Evolutionary conservation across 2,329 filamentous ascomycete species (phyloP).

Genomic region (Aspergillus amoenus): DNA sequence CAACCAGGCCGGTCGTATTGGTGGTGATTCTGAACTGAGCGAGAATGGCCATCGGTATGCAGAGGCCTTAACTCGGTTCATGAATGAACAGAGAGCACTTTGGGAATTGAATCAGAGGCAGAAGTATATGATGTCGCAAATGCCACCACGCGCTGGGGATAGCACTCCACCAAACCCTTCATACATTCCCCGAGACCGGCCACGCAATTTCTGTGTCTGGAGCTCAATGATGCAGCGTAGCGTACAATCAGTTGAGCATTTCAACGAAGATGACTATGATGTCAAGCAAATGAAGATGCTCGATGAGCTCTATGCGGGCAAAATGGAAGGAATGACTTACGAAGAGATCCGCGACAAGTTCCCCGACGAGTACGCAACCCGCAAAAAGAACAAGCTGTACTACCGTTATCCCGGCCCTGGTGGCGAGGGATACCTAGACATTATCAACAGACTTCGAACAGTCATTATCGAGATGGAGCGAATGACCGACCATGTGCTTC

Average conservation of each 20-base stretch:
- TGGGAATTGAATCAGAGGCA: slow-evolving; percentile 83
- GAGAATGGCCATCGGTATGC: slow-evolving; percentile 78
- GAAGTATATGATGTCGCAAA: slow-evolving; percentile 72
- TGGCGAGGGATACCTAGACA: slow-evolving; percentile 93
- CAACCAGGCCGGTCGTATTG: slow-evolving; percentile 83
- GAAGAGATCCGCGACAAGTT: slow-evolving; percentile 78
- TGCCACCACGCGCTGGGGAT: slow-evolving; percentile 88
- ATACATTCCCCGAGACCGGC: slow-evolving; percentile 57
- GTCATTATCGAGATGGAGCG: slow-evolving; percentile 97
- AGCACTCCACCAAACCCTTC: slow-evolving; percentile 94
- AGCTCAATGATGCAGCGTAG: slow-evolving; percentile 94
- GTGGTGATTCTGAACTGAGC: slow-evolving; percentile 83
- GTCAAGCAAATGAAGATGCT: slow-evolving; percentile 98
- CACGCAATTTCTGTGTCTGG: slow-evolving; percentile 95
- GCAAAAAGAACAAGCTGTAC: slow-evolving; percentile 82
- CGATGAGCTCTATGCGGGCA: slow-evolving; percentile 90
- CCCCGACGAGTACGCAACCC: slow-evolving; percentile 77
- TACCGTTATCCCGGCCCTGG: slow-evolving; percentile 97
- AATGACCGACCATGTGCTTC: slow-evolving; percentile 90
- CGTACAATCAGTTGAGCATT: slow-evolving; percentile 82
- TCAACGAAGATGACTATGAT: slow-evolving; percentile 94
- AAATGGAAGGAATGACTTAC: slow-evolving; percentile 94
- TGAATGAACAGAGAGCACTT: slow-evolving; percentile 73
- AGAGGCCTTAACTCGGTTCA: slow-evolving; percentile 75
- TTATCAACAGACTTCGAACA: slow-evolving; percentile 90